Base-by-base conservation (phyloP, 2,329 filamentous ascomycete species). In the Fusarium coicis region DNA sequence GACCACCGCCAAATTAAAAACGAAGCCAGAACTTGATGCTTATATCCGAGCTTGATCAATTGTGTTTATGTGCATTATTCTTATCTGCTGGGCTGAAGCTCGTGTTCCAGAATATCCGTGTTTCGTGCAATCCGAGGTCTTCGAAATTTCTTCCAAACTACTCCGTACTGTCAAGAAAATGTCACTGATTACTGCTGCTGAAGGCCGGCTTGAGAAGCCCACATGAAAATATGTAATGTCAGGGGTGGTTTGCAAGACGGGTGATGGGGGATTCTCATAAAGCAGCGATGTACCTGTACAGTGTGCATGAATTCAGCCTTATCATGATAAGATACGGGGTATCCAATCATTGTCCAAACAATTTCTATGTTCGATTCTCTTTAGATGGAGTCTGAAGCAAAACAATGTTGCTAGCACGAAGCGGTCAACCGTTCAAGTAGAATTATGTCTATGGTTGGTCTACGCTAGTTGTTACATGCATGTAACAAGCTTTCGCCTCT, bases 401-500 rank as follows among this genome's bases (percentile, higher is more conserved):
- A 63, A 46, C 26, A 32, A 28, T 43, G 43, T 57, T 37, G 56
- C 34, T n/a, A 53, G 19, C 37, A 37, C 19, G 36, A 59, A 64
- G 66, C 66, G 66, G 58, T 54, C 50, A 56, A 57, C 42, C 19
- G 30, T 23, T 18, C 37, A 54, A 37, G 28, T 19, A 66, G 26
- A 42, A 43, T 37, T 23, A 26, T 28, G 16, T 23, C 49, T 21
- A 26, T 30, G 16, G 43, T 28, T 34, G 36, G 16, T 64, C 42
- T 36, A 30, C 60, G 47, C 64, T 52, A 55, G 36, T 37, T 47
- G 30, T 63, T 52, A 50, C 46, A 67, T 65, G 47, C 39, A 63
- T 65, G 57, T 47, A 55, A 67, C 54, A 61, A 63, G 66, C 66
- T 65, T 63, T 70, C 64, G 72, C 60, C 34, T 74, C 39, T 72